phyloP scores from a whole-genome alignment of 139 green algal genomes.

The Deuterostichococcus epilithicus region DNA sequence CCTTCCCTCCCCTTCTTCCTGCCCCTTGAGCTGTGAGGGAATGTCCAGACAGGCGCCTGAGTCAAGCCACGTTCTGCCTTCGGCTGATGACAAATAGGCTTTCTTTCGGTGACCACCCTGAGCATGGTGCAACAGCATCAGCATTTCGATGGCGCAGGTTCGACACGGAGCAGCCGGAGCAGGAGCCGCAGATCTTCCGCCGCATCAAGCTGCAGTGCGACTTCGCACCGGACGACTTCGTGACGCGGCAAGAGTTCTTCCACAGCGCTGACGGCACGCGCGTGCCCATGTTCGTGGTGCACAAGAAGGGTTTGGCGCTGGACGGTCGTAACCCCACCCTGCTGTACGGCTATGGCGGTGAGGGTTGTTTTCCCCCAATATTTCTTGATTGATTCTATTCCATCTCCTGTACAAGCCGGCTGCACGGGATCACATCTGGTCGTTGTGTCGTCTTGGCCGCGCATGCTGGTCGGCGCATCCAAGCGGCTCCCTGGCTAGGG shows the following conservation, averaged over 20 bases:
- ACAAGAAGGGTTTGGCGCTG: conserved; percentile 55
- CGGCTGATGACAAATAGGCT: neutral
- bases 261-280: conserved; percentile 73
- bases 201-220: conserved; percentile 55
- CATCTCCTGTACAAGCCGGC: no score
- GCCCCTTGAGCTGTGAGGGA: no score
- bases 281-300: conserved; percentile 83
- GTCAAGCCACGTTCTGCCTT: neutral
- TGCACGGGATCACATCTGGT: no score
- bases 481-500: no score
- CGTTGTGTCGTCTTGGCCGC: no score
- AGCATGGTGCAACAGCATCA: no score
- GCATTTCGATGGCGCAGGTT: conserved; percentile 12
- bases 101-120: no score
- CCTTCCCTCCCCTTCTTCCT: no score
- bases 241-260: conserved; percentile 81
- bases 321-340: conserved; percentile 68
- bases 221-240: conserved; percentile 58
- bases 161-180: conserved; percentile 5
- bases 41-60: neutral
- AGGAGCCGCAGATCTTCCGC: conserved; percentile 58
- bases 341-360: conserved; percentile 85
- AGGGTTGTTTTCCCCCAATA: neutral
- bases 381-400: no score
- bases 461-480: no score